These are phyloP conservation scores for Paraphaeosphaeria sporulosa DNA, from an alignment of 2,329 filamentous ascomycete genomes.

Conservation along the genomic window DNA sequence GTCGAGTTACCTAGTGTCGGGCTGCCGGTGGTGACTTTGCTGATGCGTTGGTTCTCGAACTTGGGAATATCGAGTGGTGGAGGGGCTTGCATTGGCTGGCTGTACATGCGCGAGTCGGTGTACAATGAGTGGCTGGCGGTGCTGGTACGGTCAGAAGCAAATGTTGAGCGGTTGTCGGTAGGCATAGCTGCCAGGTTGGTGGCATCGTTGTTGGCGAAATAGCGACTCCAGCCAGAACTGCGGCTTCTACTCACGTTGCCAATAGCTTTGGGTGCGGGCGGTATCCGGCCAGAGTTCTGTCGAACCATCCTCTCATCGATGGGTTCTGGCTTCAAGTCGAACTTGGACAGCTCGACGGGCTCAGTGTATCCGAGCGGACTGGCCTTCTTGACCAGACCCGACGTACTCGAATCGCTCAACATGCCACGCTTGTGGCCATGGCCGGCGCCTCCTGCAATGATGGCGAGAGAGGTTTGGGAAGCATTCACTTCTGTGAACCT, in stretches of 20 bases:
- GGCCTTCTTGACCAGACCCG: slow-evolving; percentile 66
- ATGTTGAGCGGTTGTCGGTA: slow-evolving; percentile 55
- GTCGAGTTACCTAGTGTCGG: slow-evolving; percentile 71
- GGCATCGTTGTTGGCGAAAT: slow-evolving; percentile 77
- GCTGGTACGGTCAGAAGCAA: slow-evolving; percentile 49
- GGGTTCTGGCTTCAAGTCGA: slow-evolving; percentile 50
- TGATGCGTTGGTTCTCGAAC: slow-evolving; percentile 68
- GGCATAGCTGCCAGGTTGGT: slow-evolving; percentile 65
- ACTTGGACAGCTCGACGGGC: slow-evolving; percentile 55
- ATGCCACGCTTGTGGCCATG: slow-evolving; percentile 58
- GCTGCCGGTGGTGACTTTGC: slow-evolving; percentile 72
- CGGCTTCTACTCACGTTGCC: slow-evolving; percentile 41
- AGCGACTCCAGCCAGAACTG: slow-evolving; percentile 79
- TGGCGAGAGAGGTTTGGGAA: slow-evolving; percentile 55
- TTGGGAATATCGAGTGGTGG: slow-evolving; percentile 66
- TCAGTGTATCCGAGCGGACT: slow-evolving; percentile 50
- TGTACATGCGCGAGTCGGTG: slow-evolving; percentile 64
- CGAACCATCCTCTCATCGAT: slow-evolving; percentile 42
- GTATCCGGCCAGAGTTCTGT: slow-evolving; percentile 44
- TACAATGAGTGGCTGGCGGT: slow-evolving; percentile 48
- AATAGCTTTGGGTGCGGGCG: slow-evolving; percentile 17
- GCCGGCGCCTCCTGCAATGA: slow-evolving; percentile 63
- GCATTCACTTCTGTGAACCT: slow-evolving; percentile 43
- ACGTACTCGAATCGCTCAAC: slow-evolving; percentile 66
- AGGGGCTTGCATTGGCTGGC: slow-evolving; percentile 73